Percentiles rank a stretch among this genome's conserved stretches.
phyloP scores from a whole-genome alignment of 257 asterid species.

The Buddleja alternifolia region DNA sequence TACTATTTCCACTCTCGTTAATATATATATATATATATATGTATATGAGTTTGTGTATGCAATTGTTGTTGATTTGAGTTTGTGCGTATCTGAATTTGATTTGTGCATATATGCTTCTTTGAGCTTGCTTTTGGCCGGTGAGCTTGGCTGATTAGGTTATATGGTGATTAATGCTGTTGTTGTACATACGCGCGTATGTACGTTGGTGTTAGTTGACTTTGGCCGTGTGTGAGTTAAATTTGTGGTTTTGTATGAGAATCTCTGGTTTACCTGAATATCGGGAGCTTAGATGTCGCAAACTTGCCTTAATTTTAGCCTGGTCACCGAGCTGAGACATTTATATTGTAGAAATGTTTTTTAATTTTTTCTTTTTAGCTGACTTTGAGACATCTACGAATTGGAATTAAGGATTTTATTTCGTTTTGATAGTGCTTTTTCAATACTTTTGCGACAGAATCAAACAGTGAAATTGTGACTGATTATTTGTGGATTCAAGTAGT shows the following conservation, averaged over 20 bases:
- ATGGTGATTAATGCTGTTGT: neutral
- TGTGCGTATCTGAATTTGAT: constrained; percentile 19
- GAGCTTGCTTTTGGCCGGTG: constrained; percentile 17
- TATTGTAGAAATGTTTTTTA: neutral
- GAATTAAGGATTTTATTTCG: neutral
- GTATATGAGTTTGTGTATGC: neutral
- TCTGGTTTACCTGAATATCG: neutral
- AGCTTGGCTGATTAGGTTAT: constrained; percentile 6
- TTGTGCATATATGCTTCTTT: neutral
- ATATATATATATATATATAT: neutral
- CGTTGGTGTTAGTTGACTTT: neutral
- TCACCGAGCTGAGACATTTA: neutral
- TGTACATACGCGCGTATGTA: neutral
- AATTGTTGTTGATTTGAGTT: neutral
- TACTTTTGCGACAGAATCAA: neutral
- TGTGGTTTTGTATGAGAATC: constrained; percentile 2
- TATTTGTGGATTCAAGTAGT: neutral
- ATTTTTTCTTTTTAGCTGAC: neutral
- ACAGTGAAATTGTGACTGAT: neutral
- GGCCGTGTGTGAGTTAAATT: neutral
- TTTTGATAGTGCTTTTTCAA: neutral
- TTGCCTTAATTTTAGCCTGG: constrained; percentile 21
- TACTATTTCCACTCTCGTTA: neutral
- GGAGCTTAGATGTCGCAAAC: no score
- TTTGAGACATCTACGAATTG: neutral